Percentiles rank a stretch among this genome's conserved stretches.
These are phyloP conservation scores for Cadophora sp. DNA, from an alignment of 2,329 filamentous ascomycete species.

Conservation along the genomic window DNA sequence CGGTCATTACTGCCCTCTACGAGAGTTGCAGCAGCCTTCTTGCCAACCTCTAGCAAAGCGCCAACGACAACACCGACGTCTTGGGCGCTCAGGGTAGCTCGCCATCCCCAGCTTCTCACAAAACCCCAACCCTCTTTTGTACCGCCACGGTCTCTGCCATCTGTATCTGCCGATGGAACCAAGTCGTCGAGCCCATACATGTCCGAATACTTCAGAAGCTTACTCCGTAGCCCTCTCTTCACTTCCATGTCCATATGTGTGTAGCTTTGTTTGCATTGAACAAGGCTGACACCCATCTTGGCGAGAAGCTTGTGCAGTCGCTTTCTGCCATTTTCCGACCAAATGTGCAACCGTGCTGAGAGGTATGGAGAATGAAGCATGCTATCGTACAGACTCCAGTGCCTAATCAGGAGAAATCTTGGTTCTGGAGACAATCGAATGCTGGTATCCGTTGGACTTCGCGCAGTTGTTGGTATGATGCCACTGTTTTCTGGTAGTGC, in stretches of 20 bases:
- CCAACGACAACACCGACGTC: slow-evolving; percentile 94
- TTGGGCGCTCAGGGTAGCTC: slow-evolving; percentile 88
- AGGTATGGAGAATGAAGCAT: slow-evolving; percentile 98
- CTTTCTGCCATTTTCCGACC: slow-evolving; percentile 89
- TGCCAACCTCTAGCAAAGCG: slow-evolving; percentile 91
- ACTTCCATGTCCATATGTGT: slow-evolving; percentile 99
- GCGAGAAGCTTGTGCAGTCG: slow-evolving; percentile 92
- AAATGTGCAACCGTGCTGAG: slow-evolving; percentile 89
- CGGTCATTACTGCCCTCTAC: slow-evolving; percentile 43
- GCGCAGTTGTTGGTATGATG: slow-evolving; percentile 87
- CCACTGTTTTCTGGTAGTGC: slow-evolving; percentile 72
- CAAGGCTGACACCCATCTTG: slow-evolving; percentile 96
- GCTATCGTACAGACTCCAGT: slow-evolving; percentile 98
- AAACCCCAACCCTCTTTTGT: slow-evolving; percentile 96
- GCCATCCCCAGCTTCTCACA: slow-evolving; percentile 97
- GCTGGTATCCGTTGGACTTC: slow-evolving; percentile 87
- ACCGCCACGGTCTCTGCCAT: slow-evolving; percentile 71
- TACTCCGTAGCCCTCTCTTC: slow-evolving; percentile 84
- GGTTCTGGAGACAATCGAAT: slow-evolving; percentile 95
- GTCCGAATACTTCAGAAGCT: slow-evolving; percentile 89
- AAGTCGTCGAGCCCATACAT: slow-evolving; percentile 94
- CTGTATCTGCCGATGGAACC: slow-evolving; percentile 79
- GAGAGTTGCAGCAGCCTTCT: slow-evolving; percentile 44
- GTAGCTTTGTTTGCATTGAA: slow-evolving; percentile 94
- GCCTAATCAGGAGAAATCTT: slow-evolving; percentile 87